phyloP scores from a whole-genome alignment of 139 green algal species.

The Limnomonas spitsbergensis region DNA sequence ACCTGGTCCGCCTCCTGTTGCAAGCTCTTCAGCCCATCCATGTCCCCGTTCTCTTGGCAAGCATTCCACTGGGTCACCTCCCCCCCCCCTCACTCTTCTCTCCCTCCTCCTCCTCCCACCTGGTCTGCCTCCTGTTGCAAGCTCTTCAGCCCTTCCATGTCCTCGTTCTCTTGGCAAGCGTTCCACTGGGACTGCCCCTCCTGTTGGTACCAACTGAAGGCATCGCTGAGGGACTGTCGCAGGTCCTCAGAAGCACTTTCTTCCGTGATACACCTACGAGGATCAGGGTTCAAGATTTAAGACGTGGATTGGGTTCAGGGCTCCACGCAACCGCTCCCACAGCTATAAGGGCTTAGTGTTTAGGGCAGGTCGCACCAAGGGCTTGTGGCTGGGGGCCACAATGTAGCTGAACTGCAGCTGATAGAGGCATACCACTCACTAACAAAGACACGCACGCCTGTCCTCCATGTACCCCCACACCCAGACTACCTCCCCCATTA shows the following conservation, averaged over 20 bases:
- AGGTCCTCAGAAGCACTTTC: slow-evolving; percentile 16
- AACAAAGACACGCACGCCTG: too few relatives aligned
- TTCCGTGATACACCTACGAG: slow-evolving; percentile 22
- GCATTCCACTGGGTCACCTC: slow-evolving; percentile 11
- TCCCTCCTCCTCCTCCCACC: too few relatives aligned
- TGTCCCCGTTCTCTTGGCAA: slow-evolving; percentile 29
- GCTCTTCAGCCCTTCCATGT: slow-evolving; percentile 21
- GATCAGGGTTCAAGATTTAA: too few relatives aligned
- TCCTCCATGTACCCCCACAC: too few relatives aligned
- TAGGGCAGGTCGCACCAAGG: too few relatives aligned
- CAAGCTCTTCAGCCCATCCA: slow-evolving; percentile 27
- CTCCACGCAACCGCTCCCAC: too few relatives aligned
- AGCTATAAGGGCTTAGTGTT: too few relatives aligned
- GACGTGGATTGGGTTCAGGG: too few relatives aligned
- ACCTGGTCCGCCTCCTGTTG: slow-evolving; percentile 24
- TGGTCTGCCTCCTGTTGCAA: slow-evolving; percentile 27
- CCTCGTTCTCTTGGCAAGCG: slow-evolving; percentile 28
- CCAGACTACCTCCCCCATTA: too few relatives aligned
- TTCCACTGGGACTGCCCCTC: slow-evolving; percentile 23
- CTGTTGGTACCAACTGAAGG: slow-evolving; percentile 25
- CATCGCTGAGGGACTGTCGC: slow-evolving; percentile 24
- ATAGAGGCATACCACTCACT: too few relatives aligned
- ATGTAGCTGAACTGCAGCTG: too few relatives aligned
- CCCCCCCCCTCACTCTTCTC: slow-evolving; percentile 32
- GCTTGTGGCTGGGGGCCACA: too few relatives aligned